phyloP scores from a whole-genome alignment of 768 basidiomycete species.

The Lactarius deliciosus region DNA sequence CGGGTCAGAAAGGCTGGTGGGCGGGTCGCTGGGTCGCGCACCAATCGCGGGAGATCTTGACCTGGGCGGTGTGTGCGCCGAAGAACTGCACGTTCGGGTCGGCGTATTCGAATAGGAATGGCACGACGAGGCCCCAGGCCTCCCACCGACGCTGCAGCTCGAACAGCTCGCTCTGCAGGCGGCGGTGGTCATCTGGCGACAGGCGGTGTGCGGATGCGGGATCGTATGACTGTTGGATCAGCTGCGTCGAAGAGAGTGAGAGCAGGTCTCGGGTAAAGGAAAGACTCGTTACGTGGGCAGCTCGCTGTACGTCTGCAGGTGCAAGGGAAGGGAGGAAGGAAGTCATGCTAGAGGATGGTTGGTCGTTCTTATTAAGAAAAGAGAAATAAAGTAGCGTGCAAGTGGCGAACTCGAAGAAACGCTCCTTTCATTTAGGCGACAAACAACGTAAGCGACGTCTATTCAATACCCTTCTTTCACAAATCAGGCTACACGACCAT shows the following conservation, averaged over 20 bases:
- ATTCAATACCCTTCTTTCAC: background rate
- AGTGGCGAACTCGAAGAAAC: background rate
- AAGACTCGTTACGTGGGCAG: conserved; percentile 50
- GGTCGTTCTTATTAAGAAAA: background rate
- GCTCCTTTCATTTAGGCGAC: background rate
- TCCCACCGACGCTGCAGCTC: conserved; percentile 74
- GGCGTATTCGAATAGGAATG: conserved; percentile 58
- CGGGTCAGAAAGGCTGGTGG: background rate
- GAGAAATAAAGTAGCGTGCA: background rate
- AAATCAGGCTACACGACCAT: background rate
- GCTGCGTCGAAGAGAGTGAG: conserved; percentile 38
- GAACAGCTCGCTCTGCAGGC: conserved; percentile 69
- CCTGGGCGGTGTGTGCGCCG: conserved; percentile 89
- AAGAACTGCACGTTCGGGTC: conserved; percentile 92
- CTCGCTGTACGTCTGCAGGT: conserved; percentile 54
- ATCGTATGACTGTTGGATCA: conserved; percentile 65
- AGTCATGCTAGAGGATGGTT: conserved; percentile 13
- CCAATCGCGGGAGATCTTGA: conserved; percentile 94
- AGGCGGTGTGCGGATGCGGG: conserved; percentile 46
- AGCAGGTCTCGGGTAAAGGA: conserved; percentile 17
- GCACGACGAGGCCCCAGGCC: conserved; percentile 83
- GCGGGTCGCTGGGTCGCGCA: conserved; percentile 35
- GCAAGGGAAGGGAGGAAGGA: conserved; percentile 54
- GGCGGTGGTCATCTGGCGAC: conserved; percentile 58
- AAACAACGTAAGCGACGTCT: background rate